Evolutionary conservation across 1,139 yeast genomes (phyloP), one percentile per base, ranked within the genome.

Genomic region (Candida sp.): DNA sequence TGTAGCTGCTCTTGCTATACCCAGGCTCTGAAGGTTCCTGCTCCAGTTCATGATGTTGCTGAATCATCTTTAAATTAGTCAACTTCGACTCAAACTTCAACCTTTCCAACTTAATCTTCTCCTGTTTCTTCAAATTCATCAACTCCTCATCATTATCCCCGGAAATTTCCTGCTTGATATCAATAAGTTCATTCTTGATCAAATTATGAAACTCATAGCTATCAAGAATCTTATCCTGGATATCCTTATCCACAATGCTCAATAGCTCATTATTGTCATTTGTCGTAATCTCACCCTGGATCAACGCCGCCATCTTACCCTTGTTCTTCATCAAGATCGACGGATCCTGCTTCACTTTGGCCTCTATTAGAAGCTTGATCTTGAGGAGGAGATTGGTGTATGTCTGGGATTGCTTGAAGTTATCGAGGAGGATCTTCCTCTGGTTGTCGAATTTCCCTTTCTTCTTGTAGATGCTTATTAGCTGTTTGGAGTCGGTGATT

Each of bases 41-140:
- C 11, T 1, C 27, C 31, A 26, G 42, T 25, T 42, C 39, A 12
- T 44, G 47, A 27, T 44, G 47, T 37, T 44, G 47, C 37, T 37
- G 47, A 3, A 44, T 72, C 93, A 52, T 92, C 92, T 2, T 88
- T 96, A 11, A 93, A 46, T 49, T 47, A 44, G 49, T 53, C 37
- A 49, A 48, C 30, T 51, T 49, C 6, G 53, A 43, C 47, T 53
- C 60, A 35, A 53, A 33, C 39, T 48, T 48, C 31, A 51, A 30
- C 38, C 51, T 46, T 31, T 52, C 54, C 23, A 39, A 46, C 42
- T 51, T 54, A 34, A 48, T 45, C 44, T 55, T 52, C 9, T 54
- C 57, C 49, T 55, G 50, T 35, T 53, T 41, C 39, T 48, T 50
- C 30, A 49, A 34, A 32, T 62, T 58, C 6, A 59, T 65, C 59